Evolutionary conservation across 345 rosid species (phyloP), one percentile per base, ranked within the genome.

Genomic region (Barbarea vulgaris): DNA sequence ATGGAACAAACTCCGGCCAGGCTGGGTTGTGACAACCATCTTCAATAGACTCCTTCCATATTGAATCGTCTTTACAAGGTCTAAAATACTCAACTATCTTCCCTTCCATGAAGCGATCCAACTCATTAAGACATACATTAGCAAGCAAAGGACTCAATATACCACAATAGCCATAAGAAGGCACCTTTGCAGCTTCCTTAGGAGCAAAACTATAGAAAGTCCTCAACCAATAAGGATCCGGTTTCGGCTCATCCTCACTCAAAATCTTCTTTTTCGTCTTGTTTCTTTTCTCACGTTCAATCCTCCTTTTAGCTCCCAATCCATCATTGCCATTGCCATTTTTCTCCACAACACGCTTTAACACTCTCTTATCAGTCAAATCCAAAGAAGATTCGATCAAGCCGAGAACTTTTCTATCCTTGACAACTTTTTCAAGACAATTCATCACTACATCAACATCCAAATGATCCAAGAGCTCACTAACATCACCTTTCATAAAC

Each of bases 1-100:
- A 83, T 0, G 99, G 99, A 79, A 95, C 99, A 82, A 95, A 92
- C 88, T 95, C 98, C 0, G 97, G 99, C 99, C 99, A 95, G 8
- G 97, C 83, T n/a, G 98, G 96, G 68, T 95, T 95, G 76, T 92
- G 97, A 31, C 93, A 90, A 37, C 94, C 96, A 78, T 87, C 98
- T 80, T 87, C 74, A 31, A 88, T 90, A 9, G 93, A 87, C 52
- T 87, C 79, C 80, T 84, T 95, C 99, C 99, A 95, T 83, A 95
- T 90, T 0, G 98, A 87, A 84, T 95, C 96, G 2, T 76, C 81
- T 79, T 85, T 86, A 80, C 81, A 87, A 42, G 99, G 98, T 67
- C 77, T 87, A 76, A 95, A 92, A 82, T 83, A 89, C 76, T 82
- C 80, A 25, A 81, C 81, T 60, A 89, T 81, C 86, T 80, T 89